Percentiles rank a stretch among this genome's conserved stretches.
Conservation (phyloP, 2,329 filamentous ascomycete species). For the Colletotrichum zoysiae region DNA sequence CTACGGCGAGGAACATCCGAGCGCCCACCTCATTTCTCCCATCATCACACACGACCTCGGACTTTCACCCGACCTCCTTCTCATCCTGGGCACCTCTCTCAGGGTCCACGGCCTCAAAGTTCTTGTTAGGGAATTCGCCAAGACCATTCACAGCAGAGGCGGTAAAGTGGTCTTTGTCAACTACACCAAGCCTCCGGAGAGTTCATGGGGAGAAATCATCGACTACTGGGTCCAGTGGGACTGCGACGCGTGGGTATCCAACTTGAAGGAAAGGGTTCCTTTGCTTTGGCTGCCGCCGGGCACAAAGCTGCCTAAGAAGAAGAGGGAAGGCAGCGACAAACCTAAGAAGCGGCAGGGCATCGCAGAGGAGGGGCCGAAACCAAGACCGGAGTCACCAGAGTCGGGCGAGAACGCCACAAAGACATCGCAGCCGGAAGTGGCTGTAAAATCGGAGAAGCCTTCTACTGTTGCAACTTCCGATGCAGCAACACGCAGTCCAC, state of each 20-base stretch:
- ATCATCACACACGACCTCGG: conserved; percentile 76
- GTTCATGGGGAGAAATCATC: conserved; percentile 78
- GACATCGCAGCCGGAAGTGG: background rate
- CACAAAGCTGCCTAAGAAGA: conserved; percentile 55
- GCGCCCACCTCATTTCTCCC: conserved; percentile 74
- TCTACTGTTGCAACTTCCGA: background rate
- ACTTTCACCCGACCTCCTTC: conserved; percentile 73
- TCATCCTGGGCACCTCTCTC: conserved; percentile 79
- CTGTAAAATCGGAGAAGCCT: background rate
- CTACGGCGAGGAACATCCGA: conserved; percentile 80
- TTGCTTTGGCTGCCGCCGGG: conserved; percentile 69
- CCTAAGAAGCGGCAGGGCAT: conserved; percentile 32
- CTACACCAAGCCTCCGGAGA: conserved; percentile 78
- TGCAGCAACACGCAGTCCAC: background rate
- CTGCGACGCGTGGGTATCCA: conserved; percentile 78
- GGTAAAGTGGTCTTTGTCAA: conserved; percentile 81
- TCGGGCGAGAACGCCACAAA: background rate
- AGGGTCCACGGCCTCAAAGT: conserved; percentile 79
- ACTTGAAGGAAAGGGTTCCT: conserved; percentile 70
- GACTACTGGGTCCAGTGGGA: conserved; percentile 83
- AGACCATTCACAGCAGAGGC: conserved; percentile 75
- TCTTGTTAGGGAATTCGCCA: conserved; percentile 78
- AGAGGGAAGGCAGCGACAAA: conserved; percentile 48
- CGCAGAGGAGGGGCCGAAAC: conserved; percentile 42
- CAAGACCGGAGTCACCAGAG: conserved; percentile 45